Percentiles rank a stretch among this genome's conserved stretches.
Conservation (phyloP, 345 rosid species). For the Salix exigua region DNA sequence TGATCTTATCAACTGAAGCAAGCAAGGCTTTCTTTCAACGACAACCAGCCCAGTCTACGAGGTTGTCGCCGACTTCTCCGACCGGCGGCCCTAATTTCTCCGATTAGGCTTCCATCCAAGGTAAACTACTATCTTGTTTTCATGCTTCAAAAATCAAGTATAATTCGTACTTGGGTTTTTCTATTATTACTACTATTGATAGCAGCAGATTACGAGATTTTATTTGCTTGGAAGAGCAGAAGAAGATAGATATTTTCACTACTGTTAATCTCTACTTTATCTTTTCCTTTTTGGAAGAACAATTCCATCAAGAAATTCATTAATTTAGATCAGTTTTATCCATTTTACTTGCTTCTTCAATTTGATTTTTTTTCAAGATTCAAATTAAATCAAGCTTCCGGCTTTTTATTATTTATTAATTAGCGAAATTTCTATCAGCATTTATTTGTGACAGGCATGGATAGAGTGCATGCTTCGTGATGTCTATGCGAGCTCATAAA, state of each 20-base stretch:
- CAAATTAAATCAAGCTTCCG: no score
- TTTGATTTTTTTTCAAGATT: neutral
- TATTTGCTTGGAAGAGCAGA: neutral
- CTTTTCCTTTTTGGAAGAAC: neutral
- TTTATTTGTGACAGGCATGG: no score
- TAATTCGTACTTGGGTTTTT: neutral
- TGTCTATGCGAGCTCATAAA: no score
- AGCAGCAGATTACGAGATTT: neutral
- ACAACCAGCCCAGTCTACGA: neutral
- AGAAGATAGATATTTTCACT: neutral
- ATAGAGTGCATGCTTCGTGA: no score
- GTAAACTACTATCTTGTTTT: neutral
- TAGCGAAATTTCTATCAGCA: no score
- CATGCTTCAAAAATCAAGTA: neutral
- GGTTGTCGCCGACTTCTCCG: neutral
- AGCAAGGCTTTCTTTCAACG: neutral
- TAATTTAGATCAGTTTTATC: neutral
- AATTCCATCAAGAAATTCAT: neutral
- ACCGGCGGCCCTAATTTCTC: neutral
- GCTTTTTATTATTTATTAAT: no score
- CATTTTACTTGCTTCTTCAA: neutral
- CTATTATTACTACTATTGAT: neutral
- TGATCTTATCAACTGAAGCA: neutral
- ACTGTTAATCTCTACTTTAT: neutral
- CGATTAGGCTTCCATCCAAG: neutral